These are phyloP conservation scores for Scedosporium minutisporum DNA, from an alignment of 2,329 filamentous ascomycete genomes.

Conservation along the genomic window DNA sequence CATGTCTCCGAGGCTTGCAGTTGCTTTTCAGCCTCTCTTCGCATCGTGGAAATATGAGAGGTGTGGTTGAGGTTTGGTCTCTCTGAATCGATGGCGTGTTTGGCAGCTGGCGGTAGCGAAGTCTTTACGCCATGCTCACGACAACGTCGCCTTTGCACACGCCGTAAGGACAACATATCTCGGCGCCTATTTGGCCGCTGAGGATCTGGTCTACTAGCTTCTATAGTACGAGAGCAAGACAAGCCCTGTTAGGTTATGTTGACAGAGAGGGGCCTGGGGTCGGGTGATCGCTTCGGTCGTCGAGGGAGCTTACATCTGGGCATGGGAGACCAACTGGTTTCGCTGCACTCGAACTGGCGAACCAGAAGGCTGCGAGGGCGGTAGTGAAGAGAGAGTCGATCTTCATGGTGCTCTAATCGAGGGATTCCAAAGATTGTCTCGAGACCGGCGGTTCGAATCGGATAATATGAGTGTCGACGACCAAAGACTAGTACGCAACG, in stretches of 20 bases:
- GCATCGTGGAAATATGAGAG: not conserved
- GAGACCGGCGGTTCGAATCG: not conserved
- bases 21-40: not conserved
- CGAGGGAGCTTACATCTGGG: slow-evolving; percentile 21
- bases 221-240: slow-evolving; percentile 3
- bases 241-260: not conserved
- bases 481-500: not conserved
- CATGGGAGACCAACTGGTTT: slow-evolving; percentile 24
- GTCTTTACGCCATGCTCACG: slow-evolving; percentile 29
- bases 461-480: too few relatives aligned
- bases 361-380: not conserved
- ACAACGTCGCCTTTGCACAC: slow-evolving; percentile 41
- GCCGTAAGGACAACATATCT: slow-evolving; percentile 45
- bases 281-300: not conserved
- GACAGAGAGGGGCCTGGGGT: not conserved
- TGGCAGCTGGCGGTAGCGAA: too few relatives aligned
- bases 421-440: not conserved
- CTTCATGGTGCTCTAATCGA: not conserved
- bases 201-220: slow-evolving; percentile 31
- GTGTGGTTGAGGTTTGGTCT: too few relatives aligned
- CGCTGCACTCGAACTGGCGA: slow-evolving; percentile 9
- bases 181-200: slow-evolving; percentile 34
- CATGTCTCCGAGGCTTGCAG: not conserved
- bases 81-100: too few relatives aligned
- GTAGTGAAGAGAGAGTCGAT: not conserved